Percentiles rank a stretch among this genome's conserved stretches.
phyloP scores from a whole-genome alignment of 2,329 filamentous ascomycete genomes.

The Aspergillus intermedius region DNA sequence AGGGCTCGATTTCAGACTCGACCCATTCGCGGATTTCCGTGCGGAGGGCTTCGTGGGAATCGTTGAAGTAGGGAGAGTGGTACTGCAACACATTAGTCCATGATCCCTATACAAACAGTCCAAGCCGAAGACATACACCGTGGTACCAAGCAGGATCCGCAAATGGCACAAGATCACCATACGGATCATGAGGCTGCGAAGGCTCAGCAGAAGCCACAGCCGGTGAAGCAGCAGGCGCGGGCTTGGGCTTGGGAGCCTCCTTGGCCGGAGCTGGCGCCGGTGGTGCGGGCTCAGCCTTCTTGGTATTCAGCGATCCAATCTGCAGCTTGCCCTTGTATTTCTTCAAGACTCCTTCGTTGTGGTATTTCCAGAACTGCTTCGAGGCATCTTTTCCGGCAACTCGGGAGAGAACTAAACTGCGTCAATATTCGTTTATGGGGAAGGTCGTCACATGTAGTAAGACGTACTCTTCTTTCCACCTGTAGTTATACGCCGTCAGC shows the following conservation, averaged over 20 bases:
- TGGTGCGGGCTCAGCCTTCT: conserved; percentile 55
- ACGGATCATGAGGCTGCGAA: conserved; percentile 72
- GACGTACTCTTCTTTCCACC: conserved; percentile 66
- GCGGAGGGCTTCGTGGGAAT: conserved; percentile 84
- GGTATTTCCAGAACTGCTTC: conserved; percentile 63
- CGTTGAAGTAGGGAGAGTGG: conserved; percentile 94
- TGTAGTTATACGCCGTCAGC: conserved; percentile 14
- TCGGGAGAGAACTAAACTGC: conserved; percentile 52
- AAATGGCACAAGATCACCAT: conserved; percentile 81
- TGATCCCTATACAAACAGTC: neutral
- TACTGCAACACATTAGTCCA: conserved; percentile 51
- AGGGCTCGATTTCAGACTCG: conserved; percentile 78
- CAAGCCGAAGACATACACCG: conserved; percentile 54
- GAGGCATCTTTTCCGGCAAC: conserved; percentile 62
- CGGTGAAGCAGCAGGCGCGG: conserved; percentile 41
- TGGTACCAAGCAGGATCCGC: conserved; percentile 94
- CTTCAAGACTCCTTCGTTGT: conserved; percentile 55
- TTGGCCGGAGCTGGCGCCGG: conserved; percentile 41
- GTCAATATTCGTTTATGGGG: neutral
- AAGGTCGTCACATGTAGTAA: neutral
- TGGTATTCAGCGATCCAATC: conserved; percentile 73
- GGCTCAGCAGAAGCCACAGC: conserved; percentile 47
- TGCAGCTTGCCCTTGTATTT: conserved; percentile 57
- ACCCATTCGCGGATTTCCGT: conserved; percentile 91
- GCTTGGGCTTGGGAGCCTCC: conserved; percentile 51